phyloP scores from a whole-genome alignment of 1,284 basidiomycete species.

The Irpex rosettiformis region DNA sequence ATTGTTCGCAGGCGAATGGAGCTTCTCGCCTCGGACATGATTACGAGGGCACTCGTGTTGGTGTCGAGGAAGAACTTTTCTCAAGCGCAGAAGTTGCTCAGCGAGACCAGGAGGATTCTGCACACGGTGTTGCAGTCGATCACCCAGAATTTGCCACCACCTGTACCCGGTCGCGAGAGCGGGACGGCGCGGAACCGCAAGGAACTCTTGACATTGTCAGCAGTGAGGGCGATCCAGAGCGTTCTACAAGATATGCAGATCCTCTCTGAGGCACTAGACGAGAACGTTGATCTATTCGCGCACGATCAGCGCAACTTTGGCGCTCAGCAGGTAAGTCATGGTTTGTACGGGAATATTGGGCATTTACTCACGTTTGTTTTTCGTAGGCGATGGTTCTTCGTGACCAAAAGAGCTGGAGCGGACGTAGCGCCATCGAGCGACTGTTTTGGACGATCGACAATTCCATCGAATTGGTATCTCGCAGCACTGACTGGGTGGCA shows the following conservation, averaged over 20 bases:
- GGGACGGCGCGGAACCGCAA: slow-evolving; percentile 61
- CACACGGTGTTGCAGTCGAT: slow-evolving; percentile 82
- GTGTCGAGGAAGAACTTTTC: slow-evolving; percentile 84
- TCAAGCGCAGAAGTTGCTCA: slow-evolving; percentile 84
- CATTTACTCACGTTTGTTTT: slow-evolving; percentile 15
- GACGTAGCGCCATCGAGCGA: slow-evolving; percentile 81
- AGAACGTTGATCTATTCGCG: slow-evolving; percentile 87
- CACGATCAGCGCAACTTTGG: slow-evolving; percentile 90
- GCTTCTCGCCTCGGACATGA: slow-evolving; percentile 90
- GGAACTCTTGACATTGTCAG: slow-evolving; percentile 66
- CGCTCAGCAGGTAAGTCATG: slow-evolving; percentile 79
- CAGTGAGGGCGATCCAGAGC: slow-evolving; percentile 77
- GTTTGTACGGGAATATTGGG: not conserved
- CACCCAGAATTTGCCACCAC: slow-evolving; percentile 62
- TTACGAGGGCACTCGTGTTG: slow-evolving; percentile 86
- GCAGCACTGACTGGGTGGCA: slow-evolving; percentile 81
- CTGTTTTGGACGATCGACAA: slow-evolving; percentile 88
- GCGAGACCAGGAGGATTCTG: slow-evolving; percentile 85
- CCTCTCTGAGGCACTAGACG: slow-evolving; percentile 81
- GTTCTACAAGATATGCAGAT: slow-evolving; percentile 83
- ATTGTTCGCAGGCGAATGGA: slow-evolving; percentile 94
- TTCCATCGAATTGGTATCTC: slow-evolving; percentile 76
- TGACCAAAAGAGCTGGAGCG: slow-evolving; percentile 91
- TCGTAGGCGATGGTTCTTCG: slow-evolving; percentile 85
- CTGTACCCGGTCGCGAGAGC: slow-evolving; percentile 36